These are phyloP conservation scores for Blastobotrys americana DNA, from an alignment of 805 yeast species.

Conservation along the genomic window DNA sequence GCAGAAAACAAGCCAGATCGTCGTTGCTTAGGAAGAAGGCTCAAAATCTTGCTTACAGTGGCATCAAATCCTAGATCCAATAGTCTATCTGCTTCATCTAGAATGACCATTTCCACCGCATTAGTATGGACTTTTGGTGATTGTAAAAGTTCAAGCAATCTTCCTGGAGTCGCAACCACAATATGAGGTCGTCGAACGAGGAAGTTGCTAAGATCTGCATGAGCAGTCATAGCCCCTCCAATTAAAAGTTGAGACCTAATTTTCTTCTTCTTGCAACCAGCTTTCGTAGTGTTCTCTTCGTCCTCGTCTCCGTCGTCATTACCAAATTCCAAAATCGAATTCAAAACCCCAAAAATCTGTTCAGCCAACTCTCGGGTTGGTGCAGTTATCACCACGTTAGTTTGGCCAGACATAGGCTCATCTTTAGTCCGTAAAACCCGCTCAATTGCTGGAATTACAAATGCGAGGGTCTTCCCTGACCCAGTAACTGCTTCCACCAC, in stretches of 20 bases:
- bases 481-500: slow-evolving; percentile 98
- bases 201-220: slow-evolving; percentile 65
- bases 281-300: background rate
- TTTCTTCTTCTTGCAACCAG: slow-evolving; percentile 6
- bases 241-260: slow-evolving; percentile 32
- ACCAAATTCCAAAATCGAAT: slow-evolving; percentile 47
- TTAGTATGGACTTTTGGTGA: slow-evolving; percentile 51
- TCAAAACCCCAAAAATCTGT: slow-evolving; percentile 58
- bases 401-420: slow-evolving; percentile 44
- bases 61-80: slow-evolving; percentile 68
- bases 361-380: slow-evolving; percentile 54
- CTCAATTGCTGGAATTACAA: slow-evolving; percentile 73
- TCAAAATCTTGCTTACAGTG: slow-evolving; percentile 61
- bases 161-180: slow-evolving; percentile 87
- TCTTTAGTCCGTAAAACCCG: slow-evolving; percentile 40
- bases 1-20: slow-evolving; percentile 94
- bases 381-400: slow-evolving; percentile 64
- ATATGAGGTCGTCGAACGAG: slow-evolving; percentile 56
- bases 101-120: slow-evolving; percentile 62
- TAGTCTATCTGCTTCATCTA: slow-evolving; percentile 91
- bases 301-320: slow-evolving; percentile 24
- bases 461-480: slow-evolving; percentile 95
- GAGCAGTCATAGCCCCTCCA: slow-evolving; percentile 35
- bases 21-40: slow-evolving; percentile 77
- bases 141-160: slow-evolving; percentile 63